Conservation (phyloP, 2,329 filamentous ascomycete genomes). For the Nothopassalora personata region DNA sequence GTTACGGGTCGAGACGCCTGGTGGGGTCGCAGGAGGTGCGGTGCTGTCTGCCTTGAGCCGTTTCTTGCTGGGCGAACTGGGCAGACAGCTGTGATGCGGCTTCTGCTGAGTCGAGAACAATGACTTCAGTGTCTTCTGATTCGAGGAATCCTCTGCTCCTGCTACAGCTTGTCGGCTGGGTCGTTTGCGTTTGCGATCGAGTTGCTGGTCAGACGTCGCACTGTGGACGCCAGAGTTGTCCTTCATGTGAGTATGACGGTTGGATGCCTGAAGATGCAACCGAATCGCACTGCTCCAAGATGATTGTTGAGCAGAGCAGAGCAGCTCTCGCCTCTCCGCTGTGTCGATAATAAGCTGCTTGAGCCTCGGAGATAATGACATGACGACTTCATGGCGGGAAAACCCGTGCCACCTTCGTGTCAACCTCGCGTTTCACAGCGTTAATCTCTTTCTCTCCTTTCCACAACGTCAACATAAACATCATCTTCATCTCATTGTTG, state of each 20-base stretch:
- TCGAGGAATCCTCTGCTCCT: conserved; percentile 14
- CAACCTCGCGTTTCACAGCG: not conserved
- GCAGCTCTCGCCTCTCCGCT: not conserved
- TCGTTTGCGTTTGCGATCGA: conserved; percentile 24
- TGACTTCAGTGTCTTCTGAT: conserved; percentile 43
- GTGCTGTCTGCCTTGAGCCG: conserved; percentile 35
- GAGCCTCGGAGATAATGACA: not conserved
- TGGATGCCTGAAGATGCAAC: not conserved
- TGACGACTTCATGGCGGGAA: not conserved
- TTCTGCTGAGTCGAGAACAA: conserved; percentile 37
- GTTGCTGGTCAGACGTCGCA: conserved; percentile 16
- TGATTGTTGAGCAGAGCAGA: not conserved
- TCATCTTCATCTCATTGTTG: not conserved
- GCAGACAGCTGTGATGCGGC: conserved; percentile 19
- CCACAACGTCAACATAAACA: not conserved
- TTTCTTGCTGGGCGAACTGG: conserved; percentile 37
- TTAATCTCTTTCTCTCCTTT: not conserved
- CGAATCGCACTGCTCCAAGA: not conserved
- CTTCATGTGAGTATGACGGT: conserved; percentile 21
- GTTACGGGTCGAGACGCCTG: conserved; percentile 31
- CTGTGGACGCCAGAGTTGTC: conserved; percentile 12
- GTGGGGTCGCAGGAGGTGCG: conserved; percentile 18
- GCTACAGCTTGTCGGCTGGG: conserved; percentile 5
- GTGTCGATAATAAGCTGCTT: not conserved
- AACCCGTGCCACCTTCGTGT: not conserved